Base-by-base conservation (phyloP, 306 rosid genomes). In the Quercus robur region DNA sequence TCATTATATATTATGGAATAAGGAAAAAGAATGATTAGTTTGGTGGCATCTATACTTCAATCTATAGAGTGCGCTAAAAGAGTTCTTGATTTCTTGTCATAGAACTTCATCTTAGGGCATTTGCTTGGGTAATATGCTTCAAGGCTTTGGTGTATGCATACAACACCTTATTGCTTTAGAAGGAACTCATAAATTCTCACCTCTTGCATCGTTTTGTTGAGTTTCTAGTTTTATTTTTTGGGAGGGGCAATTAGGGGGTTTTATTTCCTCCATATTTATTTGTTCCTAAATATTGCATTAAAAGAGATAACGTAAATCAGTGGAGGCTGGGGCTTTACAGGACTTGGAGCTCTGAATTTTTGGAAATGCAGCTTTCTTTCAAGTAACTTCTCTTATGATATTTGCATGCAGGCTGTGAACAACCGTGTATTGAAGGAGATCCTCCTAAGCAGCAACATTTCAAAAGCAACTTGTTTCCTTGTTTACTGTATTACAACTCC, bases 401-500 rank as follows among this genome's bases (percentile, higher is more conserved):
- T 57, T 67, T 75, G 33, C 26, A 77, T 84, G 85, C 90, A 89
- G 98, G 82, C 74, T 51, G 88, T 88, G 9, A 90, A 78, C 89
- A 90, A 84, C 84, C 80, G 88, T 46, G 62, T 87, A 63, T 73
- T 91, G 84, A 94, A 88, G 81, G 94, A 89, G 75, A 86, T 92
- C 64, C 89, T 94, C 30, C 85, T 35, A 18, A 76, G 78, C 61
- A 86, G 87, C 81, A 77, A 84, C 75, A 77, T 87, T 73, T 89
- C 97, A 58, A 89, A 80, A 82, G 84, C 88, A 26, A 84, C 86
- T 54, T 89, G 91, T 77, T 82, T 85, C 49, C 71, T 86, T 61
- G 88, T 83, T 63, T 90, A 89, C 67, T 94, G 98, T 73, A 57
- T 88, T 77, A 70, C 86, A 51, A 84, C 92, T 73, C 98, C 98